Conservation (phyloP, 441 rosid species). For the Populus trichocarpa region DNA sequence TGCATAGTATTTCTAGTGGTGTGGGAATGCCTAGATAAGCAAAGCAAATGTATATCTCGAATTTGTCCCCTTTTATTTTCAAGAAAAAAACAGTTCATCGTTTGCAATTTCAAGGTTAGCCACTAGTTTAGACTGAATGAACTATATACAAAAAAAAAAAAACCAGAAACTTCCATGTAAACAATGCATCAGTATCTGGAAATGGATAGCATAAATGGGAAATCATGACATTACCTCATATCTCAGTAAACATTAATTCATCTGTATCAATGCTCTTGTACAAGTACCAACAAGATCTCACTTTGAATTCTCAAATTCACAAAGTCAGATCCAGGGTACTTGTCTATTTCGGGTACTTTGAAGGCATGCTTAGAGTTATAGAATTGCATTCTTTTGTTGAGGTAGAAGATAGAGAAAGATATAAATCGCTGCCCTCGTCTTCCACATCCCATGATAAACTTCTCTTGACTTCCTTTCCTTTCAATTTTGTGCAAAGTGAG, state of each 20-base stretch:
- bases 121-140: background rate
- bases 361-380: slow-evolving; percentile 12
- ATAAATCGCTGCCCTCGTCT: slow-evolving; percentile 13
- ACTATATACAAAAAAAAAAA: background rate
- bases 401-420: slow-evolving; percentile 20
- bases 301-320: slow-evolving; percentile 33
- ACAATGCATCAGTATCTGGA: background rate
- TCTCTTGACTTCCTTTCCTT: slow-evolving; percentile 1
- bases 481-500: slow-evolving; percentile 22
- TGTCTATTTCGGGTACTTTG: slow-evolving; percentile 17
- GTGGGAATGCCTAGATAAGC: background rate
- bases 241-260: background rate
- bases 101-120: background rate
- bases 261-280: slow-evolving; percentile 11
- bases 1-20: background rate
- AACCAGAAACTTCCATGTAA: background rate
- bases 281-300: slow-evolving; percentile 50
- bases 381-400: slow-evolving; percentile 8
- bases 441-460: slow-evolving; percentile 7
- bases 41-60: background rate
- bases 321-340: slow-evolving; percentile 41
- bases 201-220: background rate
- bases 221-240: background rate
- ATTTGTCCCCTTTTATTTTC: background rate
- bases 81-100: background rate